phyloP scores from a whole-genome alignment of 2,329 filamentous ascomycete genomes.

The Volutella citrinella region DNA sequence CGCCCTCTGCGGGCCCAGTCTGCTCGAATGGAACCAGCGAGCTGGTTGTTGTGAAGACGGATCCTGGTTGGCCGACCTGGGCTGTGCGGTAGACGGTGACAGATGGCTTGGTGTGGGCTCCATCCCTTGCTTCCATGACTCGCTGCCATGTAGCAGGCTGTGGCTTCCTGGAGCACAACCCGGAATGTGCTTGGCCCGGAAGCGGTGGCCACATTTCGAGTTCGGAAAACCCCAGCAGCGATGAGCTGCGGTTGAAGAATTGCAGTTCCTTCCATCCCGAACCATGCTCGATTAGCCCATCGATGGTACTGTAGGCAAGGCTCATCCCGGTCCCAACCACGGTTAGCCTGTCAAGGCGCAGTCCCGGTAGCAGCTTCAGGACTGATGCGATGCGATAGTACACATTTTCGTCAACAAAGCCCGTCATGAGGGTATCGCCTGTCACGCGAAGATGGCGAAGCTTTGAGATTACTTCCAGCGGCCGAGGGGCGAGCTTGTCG shows the following conservation, averaged over 20 bases:
- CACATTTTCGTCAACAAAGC: background rate
- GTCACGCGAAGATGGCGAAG: slow-evolving; percentile 5
- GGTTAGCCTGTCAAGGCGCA: slow-evolving; percentile 10
- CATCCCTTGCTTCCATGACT: slow-evolving; percentile 5
- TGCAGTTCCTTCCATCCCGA: slow-evolving; percentile 12
- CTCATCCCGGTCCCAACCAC: background rate
- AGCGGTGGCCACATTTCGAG: background rate
- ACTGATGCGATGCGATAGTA: slow-evolving; percentile 1
- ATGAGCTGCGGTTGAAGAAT: slow-evolving; percentile 5
- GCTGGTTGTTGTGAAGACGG: too few relatives aligned
- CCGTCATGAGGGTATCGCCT: background rate
- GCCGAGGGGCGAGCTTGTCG: slow-evolving; percentile 4
- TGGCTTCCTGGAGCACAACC: slow-evolving; percentile 7
- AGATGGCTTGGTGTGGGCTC: slow-evolving; percentile 2
- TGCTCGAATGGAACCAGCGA: too few relatives aligned
- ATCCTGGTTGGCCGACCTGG: too few relatives aligned
- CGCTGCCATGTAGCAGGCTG: slow-evolving; percentile 8
- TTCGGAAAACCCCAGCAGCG: slow-evolving; percentile 3
- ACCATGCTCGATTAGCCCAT: slow-evolving; percentile 4
- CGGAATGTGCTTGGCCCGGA: background rate
- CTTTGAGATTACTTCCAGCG: slow-evolving; percentile 2
- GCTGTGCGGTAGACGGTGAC: slow-evolving; percentile 9
- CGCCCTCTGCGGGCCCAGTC: too few relatives aligned
- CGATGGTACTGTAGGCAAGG: slow-evolving; percentile 3
- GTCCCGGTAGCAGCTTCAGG: slow-evolving; percentile 7